Percentiles rank a stretch among this genome's conserved stretches.
Evolutionary conservation across 1,284 basidiomycete species (phyloP).

Genomic region (Moniliella sp.): DNA sequence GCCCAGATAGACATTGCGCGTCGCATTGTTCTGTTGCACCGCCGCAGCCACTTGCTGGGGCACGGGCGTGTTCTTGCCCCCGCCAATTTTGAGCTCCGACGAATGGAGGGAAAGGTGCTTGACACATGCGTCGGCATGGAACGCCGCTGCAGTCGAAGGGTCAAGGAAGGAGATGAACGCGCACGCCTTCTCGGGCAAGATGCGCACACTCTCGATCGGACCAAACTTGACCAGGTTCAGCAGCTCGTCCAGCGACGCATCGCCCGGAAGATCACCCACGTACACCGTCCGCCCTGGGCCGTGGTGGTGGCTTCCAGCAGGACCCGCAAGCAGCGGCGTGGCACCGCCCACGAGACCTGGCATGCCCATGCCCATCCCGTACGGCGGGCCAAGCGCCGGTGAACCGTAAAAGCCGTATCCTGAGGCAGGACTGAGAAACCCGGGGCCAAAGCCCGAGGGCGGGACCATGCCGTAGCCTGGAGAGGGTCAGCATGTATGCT

Average conservation of each 20-base stretch:
- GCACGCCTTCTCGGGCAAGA: constrained; percentile 90
- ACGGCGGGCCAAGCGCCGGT: too few relatives aligned
- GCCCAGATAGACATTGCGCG: constrained; percentile 28
- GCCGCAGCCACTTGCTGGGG: constrained; percentile 26
- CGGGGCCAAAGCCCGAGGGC: too few relatives aligned
- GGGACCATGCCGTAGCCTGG: too few relatives aligned
- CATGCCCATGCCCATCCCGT: too few relatives aligned
- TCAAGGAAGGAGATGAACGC: constrained; percentile 62
- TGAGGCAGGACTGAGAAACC: too few relatives aligned
- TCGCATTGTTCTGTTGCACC: constrained; percentile 29
- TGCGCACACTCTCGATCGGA: constrained; percentile 76
- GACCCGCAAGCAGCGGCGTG: too few relatives aligned
- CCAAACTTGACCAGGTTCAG: constrained; percentile 94
- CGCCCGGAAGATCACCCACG: constrained; percentile 78
- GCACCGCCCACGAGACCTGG: too few relatives aligned
- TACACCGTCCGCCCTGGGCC: constrained; percentile 76
- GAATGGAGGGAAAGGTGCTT: constrained; percentile 26
- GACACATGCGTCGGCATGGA: constrained; percentile 31
- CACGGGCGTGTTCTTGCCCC: constrained; percentile 27
- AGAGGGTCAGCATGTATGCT: too few relatives aligned
- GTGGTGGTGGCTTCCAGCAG: too few relatives aligned
- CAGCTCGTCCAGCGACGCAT: constrained; percentile 85
- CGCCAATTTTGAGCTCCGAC: constrained; percentile 33
- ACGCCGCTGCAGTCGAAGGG: constrained; percentile 21
- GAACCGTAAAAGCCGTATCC: too few relatives aligned